phyloP scores from a whole-genome alignment of 1,284 basidiomycete genomes.

The Moesziomyces sp. region DNA sequence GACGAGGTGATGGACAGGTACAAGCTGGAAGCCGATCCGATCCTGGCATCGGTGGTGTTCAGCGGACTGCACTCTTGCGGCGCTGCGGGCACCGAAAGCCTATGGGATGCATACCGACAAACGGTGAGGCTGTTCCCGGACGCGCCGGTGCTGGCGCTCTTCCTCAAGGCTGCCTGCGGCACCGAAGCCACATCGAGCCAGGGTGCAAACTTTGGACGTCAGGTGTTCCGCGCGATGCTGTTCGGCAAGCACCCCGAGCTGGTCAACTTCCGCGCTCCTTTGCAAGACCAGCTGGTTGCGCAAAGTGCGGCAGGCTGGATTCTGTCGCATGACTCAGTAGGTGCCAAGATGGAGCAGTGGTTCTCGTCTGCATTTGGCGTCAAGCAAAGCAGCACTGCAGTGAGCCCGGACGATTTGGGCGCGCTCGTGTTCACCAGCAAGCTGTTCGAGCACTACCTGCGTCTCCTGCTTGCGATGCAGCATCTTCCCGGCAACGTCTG shows the following conservation, averaged over 20 bases:
- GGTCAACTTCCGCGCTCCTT: constrained; percentile 13
- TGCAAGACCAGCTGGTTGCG: constrained; percentile 12
- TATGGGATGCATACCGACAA: constrained; percentile 33
- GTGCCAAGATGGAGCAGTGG: constrained; percentile 30
- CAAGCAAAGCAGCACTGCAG: not conserved
- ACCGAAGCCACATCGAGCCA: not conserved
- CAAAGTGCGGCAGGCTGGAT: constrained; percentile 24
- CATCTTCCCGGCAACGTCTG: constrained; percentile 19
- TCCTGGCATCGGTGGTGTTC: constrained; percentile 35
- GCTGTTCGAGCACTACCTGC: constrained; percentile 38
- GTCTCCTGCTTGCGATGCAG: constrained; percentile 24
- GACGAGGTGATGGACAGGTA: not conserved
- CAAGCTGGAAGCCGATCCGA: constrained; percentile 16
- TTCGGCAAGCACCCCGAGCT: constrained; percentile 38
- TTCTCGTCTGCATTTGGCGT: constrained; percentile 24
- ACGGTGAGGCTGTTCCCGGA: constrained; percentile 37
- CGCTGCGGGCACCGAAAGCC: constrained; percentile 15
- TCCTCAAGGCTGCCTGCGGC: constrained; percentile 30
- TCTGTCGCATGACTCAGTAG: constrained; percentile 26
- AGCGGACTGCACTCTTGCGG: constrained; percentile 25
- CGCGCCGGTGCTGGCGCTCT: constrained; percentile 27
- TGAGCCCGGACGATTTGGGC: constrained; percentile 1
- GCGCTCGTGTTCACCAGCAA: constrained; percentile 25
- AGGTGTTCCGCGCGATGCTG: constrained; percentile 33
- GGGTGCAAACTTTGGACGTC: constrained; percentile 14